Conservation (phyloP, 2,329 filamentous ascomycete species). For the Colletotrichum echinochloae region DNA sequence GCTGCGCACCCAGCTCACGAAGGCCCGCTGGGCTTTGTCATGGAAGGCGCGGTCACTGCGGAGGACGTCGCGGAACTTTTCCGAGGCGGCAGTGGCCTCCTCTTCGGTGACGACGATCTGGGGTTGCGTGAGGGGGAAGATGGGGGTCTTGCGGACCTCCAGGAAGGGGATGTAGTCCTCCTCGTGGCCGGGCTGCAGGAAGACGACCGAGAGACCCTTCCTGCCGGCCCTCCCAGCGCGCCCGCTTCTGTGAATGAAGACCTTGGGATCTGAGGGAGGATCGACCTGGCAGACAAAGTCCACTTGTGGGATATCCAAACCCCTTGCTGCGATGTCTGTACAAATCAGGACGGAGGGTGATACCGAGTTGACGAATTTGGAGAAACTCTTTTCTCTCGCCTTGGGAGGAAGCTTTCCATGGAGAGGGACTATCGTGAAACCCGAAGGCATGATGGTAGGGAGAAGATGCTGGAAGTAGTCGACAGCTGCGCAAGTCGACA, state of each 20-base stretch:
- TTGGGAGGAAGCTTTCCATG: conserved; percentile 94
- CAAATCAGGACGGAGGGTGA: conserved; percentile 86
- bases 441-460: conserved; percentile 75
- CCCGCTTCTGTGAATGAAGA: conserved; percentile 93
- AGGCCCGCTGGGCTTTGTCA: conserved; percentile 90
- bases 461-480: conserved; percentile 92
- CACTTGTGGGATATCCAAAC: conserved; percentile 91
- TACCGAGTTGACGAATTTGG: conserved; percentile 79
- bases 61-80: conserved; percentile 71
- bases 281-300: conserved; percentile 93
- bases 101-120: conserved; percentile 67
- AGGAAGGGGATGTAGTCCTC: conserved; percentile 92
- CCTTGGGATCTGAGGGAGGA: conserved; percentile 86
- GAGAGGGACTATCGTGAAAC: conserved; percentile 80
- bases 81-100: conserved; percentile 69
- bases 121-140: conserved; percentile 71
- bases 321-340: conserved; percentile 91
- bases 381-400: conserved; percentile 89
- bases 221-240: conserved; percentile 90
- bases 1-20: conserved; percentile 92
- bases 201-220: conserved; percentile 84
- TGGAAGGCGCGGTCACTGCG: conserved; percentile 69
- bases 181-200: conserved; percentile 86
- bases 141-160: conserved; percentile 87
- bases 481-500: conserved; percentile 93